Percentiles rank a stretch among this genome's conserved stretches.
Conservation (phyloP, 371 early-diverging fungal genomes). For the Mucor saturninus region DNA sequence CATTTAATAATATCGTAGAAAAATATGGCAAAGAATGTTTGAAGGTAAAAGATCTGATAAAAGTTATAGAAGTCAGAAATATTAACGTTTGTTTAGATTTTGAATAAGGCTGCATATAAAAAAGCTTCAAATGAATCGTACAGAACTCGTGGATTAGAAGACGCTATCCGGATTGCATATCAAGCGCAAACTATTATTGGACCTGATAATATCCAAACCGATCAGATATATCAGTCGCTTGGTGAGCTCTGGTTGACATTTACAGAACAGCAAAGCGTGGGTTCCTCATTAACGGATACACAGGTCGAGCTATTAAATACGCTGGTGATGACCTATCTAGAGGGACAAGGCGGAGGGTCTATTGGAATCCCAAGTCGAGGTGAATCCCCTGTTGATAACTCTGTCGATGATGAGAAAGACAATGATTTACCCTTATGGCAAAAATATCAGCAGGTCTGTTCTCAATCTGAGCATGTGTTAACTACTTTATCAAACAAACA, state of each 20-base stretch:
- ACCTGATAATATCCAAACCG: slow-evolving; percentile 31
- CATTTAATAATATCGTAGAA: slow-evolving; percentile 22
- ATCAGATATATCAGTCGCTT: slow-evolving; percentile 30
- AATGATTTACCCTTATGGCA: slow-evolving; percentile 11
- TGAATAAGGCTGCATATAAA: slow-evolving; percentile 31
- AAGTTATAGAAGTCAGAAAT: not conserved
- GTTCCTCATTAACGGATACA: slow-evolving; percentile 17
- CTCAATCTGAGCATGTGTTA: slow-evolving; percentile 3
- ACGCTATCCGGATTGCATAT: slow-evolving; percentile 41
- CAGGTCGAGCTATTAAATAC: slow-evolving; percentile 42
- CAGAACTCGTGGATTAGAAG: slow-evolving; percentile 44
- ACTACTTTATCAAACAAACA: not conserved
- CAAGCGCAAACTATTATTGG: slow-evolving; percentile 44
- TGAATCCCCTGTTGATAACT: not conserved
- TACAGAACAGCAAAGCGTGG: slow-evolving; percentile 29
- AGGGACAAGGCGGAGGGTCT: slow-evolving; percentile 32
- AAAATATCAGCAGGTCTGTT: slow-evolving; percentile 14
- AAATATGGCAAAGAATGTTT: slow-evolving; percentile 38
- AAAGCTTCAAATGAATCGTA: slow-evolving; percentile 42
- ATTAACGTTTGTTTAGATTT: slow-evolving; percentile 16
- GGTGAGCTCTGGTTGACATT: slow-evolving; percentile 44
- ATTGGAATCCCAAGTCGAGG: not conserved
- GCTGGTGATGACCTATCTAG: slow-evolving; percentile 45
- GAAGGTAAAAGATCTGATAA: slow-evolving; percentile 26
- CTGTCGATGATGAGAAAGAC: not conserved